Evolutionary conservation across 2,329 filamentous ascomycete genomes (phyloP).

Genomic region (Celoporthe dispersa): DNA sequence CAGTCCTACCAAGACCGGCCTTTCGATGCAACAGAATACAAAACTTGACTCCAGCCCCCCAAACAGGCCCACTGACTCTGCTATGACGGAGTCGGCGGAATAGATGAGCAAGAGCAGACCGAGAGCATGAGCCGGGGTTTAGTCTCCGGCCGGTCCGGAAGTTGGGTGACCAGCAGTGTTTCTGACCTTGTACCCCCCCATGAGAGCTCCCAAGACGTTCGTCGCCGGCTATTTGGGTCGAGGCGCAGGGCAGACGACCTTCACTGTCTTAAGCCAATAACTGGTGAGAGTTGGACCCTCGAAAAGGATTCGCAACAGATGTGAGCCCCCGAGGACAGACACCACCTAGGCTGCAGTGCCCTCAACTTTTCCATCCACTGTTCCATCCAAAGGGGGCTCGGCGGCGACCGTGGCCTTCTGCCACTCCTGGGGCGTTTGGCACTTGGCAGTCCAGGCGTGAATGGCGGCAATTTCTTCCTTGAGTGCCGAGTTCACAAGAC

Average conservation of each 20-base stretch:
- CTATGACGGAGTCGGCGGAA: neutral
- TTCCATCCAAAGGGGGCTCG: conserved; percentile 49
- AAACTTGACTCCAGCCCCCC: neutral
- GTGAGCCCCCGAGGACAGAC: neutral
- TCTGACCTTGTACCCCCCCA: neutral
- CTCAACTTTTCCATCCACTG: conserved; percentile 48
- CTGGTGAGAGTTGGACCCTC: neutral
- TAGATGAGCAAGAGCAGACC: neutral
- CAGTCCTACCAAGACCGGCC: neutral
- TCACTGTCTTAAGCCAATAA: neutral
- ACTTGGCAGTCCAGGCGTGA: conserved; percentile 94
- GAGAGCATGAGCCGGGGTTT: neutral
- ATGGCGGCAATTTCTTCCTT: conserved; percentile 89
- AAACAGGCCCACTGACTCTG: neutral
- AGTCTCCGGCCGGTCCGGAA: neutral
- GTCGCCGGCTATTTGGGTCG: neutral
- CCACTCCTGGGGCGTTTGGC: conserved; percentile 90
- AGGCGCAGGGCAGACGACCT: neutral
- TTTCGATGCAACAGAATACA: neutral
- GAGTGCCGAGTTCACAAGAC: conserved; percentile 76
- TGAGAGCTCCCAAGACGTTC: neutral
- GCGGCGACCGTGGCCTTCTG: conserved; percentile 61
- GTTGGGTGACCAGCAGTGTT: neutral
- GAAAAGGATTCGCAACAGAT: neutral
- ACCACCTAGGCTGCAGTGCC: conserved; percentile 32